A percentile compares a stretch with the other conserved stretches of the same genome.
These are phyloP conservation scores for Carex pumila DNA, from an alignment of 176 grass and related monocot species.

Conservation along the genomic window DNA sequence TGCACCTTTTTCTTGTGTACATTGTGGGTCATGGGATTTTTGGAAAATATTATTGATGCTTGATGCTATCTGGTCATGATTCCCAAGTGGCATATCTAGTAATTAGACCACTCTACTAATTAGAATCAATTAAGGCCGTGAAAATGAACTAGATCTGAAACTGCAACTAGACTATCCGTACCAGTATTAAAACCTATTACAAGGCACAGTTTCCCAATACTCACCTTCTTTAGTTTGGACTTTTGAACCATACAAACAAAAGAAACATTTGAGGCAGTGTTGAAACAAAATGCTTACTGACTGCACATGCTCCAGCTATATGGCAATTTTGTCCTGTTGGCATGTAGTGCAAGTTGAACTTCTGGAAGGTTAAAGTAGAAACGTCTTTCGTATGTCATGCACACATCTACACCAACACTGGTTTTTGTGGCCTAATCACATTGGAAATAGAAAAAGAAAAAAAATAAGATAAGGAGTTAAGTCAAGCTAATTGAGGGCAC, in stretches of 20 bases:
- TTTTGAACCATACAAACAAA: background rate
- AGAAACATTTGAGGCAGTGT: background rate
- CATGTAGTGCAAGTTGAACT: constrained; percentile 88
- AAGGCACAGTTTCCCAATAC: background rate
- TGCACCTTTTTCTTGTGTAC: background rate
- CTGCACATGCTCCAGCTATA: constrained; percentile 95
- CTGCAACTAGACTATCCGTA: background rate
- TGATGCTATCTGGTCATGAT: background rate
- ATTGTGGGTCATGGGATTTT: background rate
- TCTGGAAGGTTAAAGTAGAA: constrained; percentile 95
- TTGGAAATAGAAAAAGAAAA: constrained; percentile 5
- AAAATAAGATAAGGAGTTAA: background rate
- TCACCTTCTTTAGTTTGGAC: background rate
- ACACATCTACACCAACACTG: constrained; percentile 78
- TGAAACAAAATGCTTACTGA: constrained; percentile 48
- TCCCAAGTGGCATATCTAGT: background rate
- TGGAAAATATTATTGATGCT: background rate
- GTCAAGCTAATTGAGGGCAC: background rate
- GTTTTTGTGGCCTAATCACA: constrained; percentile 66
- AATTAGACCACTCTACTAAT: background rate
- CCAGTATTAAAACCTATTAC: background rate
- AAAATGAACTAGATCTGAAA: background rate
- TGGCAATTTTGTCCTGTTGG: constrained; percentile 76
- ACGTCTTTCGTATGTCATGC: constrained; percentile 77
- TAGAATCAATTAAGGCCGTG: background rate